A percentile compares a stretch with the other conserved stretches of the same genome.
Conservation (phyloP, 73 alveolate genomes). For the Uronychia setigera region DNA sequence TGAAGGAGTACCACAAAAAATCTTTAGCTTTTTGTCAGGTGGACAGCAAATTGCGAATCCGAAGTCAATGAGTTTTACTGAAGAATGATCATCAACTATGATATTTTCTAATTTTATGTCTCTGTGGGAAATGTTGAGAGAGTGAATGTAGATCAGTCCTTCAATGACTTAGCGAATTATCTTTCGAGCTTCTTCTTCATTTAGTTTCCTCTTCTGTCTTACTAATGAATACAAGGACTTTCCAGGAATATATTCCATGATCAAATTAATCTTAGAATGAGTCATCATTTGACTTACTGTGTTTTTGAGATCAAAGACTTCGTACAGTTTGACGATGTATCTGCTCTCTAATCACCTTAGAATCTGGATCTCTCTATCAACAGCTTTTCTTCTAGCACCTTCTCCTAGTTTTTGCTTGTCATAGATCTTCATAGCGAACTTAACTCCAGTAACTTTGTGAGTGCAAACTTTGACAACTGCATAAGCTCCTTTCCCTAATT, state of each 20-base stretch:
- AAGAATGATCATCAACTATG: conserved; percentile 44
- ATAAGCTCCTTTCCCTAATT: conserved; percentile 57
- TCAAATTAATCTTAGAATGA: conserved; percentile 49
- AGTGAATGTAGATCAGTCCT: conserved; percentile 61
- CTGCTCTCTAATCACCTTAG: background rate
- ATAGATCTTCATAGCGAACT: conserved; percentile 39
- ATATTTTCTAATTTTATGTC: conserved; percentile 78
- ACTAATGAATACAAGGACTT: background rate
- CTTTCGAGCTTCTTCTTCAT: conserved; percentile 66
- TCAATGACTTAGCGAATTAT: conserved; percentile 75
- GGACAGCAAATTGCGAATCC: conserved; percentile 63
- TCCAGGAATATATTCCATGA: conserved; percentile 84
- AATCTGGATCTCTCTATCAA: conserved; percentile 15
- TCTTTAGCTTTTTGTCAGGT: conserved; percentile 37
- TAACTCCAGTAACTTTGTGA: conserved; percentile 26
- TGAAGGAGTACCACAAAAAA: conserved; percentile 52
- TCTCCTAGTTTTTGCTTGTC: conserved; percentile 38
- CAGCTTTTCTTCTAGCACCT: conserved; percentile 28
- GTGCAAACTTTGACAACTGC: conserved; percentile 42
- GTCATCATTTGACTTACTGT: background rate
- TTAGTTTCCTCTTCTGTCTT: conserved; percentile 8
- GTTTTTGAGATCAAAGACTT: background rate
- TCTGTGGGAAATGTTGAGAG: conserved; percentile 62
- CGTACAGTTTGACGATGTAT: background rate
- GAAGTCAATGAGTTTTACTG: conserved; percentile 68